Base-by-base conservation (phyloP, 2,329 filamentous ascomycete species). In the Daldinia sp. region DNA sequence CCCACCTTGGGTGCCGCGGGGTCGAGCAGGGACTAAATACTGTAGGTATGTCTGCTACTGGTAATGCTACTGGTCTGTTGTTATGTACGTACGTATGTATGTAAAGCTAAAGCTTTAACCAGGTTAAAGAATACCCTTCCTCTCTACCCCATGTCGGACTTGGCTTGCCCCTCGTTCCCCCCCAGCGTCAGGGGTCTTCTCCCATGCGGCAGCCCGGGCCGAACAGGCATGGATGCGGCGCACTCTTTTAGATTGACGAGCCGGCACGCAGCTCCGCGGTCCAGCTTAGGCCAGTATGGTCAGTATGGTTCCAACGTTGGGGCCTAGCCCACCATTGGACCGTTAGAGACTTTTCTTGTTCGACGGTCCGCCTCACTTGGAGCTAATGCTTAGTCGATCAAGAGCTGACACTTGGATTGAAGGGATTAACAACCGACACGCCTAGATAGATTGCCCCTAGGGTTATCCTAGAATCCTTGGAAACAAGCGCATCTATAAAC, bases 151-250 rank as follows among this genome's bases (percentile, higher is more conserved):
- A 41, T 56, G 53, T 56, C 53, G 35, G 54, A 41, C 50, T 50
- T 53, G 42, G 63, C 58, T 63, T 63, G 57, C 64, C 60, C 60
- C 67, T 61, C 54, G 58, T 35, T 35, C 57, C 60, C 55, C 48
- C 48, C 51, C 2, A 42, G 35, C 18, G n/a, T 59, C 63, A 70
- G 62, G 68, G 68, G 65, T 65, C 63, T 69, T 69, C 64, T 72
- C 67, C 64, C 68, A 72, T 73, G 73, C 77, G 77, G 77, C 74
- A 75, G 70, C 68, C 75, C 77, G 76, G 77, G 67, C 76, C 77
- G 76, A 74, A 69, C 68, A 75, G 73, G 70, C 73, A 72, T 72
- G 60, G 65, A 41, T 72, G 60, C 71, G 64, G 71, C 67, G 67
- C 65, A 73, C 68, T 66, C 60, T 68, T 72, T 72, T 76, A 74